Conservation (phyloP, 2,329 filamentous ascomycete species). For the Stachybotrys chartarum region DNA sequence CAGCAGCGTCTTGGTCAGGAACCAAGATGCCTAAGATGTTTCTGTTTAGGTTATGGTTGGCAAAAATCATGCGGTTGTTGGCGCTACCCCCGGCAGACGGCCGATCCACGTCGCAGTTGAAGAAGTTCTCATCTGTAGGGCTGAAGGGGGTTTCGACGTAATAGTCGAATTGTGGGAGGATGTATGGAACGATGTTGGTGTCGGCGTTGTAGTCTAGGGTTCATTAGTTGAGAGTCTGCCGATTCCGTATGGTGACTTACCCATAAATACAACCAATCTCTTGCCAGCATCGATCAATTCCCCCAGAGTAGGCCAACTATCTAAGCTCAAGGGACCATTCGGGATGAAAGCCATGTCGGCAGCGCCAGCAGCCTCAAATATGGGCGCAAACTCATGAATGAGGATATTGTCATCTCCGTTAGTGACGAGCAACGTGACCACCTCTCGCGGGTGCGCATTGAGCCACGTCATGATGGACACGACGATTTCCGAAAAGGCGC, state of each 20-base stretch:
- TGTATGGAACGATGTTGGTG: constrained; percentile 46
- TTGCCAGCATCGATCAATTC: constrained; percentile 54
- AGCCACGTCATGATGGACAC: constrained; percentile 52
- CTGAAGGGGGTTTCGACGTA: constrained; percentile 68
- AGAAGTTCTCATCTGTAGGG: constrained; percentile 50
- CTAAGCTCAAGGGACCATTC: constrained; percentile 26
- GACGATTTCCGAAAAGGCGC: constrained; percentile 49
- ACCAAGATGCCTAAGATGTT: constrained; percentile 24
- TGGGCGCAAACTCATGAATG: constrained; percentile 44
- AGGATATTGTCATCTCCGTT: constrained; percentile 49
- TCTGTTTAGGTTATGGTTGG: constrained; percentile 21
- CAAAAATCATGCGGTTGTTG: constrained; percentile 16
- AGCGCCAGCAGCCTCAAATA: constrained; percentile 49
- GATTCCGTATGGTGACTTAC: constrained; percentile 24
- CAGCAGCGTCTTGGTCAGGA: constrained; percentile 20
- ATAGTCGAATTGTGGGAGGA: constrained; percentile 56
- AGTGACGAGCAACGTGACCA: constrained; percentile 56
- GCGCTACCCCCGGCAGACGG: constrained; percentile 32
- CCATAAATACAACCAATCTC: constrained; percentile 65
- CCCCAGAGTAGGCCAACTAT: constrained; percentile 64
- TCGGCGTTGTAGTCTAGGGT: constrained; percentile 53
- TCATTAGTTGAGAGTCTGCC: not conserved
- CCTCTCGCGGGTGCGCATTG: constrained; percentile 49
- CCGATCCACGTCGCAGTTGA: constrained; percentile 58
- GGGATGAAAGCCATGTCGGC: constrained; percentile 50